phyloP scores from a whole-genome alignment of 192 early-diverging fungal species.

The Gryganskiella cystojenkinii region DNA sequence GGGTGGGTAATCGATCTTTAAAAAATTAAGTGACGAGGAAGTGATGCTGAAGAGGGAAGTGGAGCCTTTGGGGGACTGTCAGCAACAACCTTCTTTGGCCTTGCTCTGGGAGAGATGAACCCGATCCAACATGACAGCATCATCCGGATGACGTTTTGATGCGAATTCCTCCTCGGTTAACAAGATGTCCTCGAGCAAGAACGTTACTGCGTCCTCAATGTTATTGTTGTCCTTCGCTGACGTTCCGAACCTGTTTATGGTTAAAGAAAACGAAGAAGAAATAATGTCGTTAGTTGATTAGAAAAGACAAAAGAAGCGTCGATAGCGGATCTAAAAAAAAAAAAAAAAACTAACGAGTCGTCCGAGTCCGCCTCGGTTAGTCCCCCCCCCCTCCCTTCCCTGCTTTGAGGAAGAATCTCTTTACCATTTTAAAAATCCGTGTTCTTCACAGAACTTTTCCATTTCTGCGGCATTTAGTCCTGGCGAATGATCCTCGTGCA shows the following conservation, averaged over 20 bases:
- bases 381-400: too few species aligned
- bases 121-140: constrained; percentile 2
- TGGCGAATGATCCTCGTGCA: constrained; percentile 50
- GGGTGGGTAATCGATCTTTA: too few species aligned
- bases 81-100: constrained; percentile 7
- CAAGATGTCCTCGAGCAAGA: constrained; percentile 52
- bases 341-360: constrained; percentile 4
- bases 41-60: neutral
- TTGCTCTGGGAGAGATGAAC: constrained; percentile 8
- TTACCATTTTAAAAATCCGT: constrained; percentile 66
- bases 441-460: constrained; percentile 62
- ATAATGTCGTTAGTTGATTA: too few species aligned
- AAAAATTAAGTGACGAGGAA: too few species aligned
- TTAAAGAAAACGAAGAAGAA: neutral
- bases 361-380: too few species aligned
- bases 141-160: neutral
- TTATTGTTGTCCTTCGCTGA: constrained; percentile 66
- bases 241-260: constrained; percentile 54
- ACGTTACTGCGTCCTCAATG: constrained; percentile 61
- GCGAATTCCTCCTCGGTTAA: constrained; percentile 37
- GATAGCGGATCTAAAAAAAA: neutral
- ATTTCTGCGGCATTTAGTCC: constrained; percentile 52
- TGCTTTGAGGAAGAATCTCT: too few species aligned
- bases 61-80: neutral
- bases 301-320: too few species aligned